Percentiles rank a stretch among this genome's conserved stretches.
These are phyloP conservation scores for Begonia peltatifolia DNA, from an alignment of 306 rosid species.

Conservation along the genomic window DNA sequence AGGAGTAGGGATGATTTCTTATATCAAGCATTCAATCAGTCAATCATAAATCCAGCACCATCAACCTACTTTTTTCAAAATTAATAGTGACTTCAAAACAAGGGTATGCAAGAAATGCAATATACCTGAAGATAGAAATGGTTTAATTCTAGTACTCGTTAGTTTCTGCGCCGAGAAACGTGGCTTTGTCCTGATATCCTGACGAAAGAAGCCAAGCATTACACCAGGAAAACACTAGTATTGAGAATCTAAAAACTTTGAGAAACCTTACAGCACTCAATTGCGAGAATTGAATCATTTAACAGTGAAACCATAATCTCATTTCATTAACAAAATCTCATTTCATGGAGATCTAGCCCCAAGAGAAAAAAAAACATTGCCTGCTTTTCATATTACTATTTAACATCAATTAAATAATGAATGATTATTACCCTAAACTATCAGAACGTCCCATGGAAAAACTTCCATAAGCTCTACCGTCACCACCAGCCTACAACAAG, in stretches of 20 bases:
- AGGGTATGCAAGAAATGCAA: not conserved
- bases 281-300: no score
- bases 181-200: constrained; percentile 42
- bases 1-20: constrained; percentile 61
- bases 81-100: not conserved
- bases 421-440: constrained; percentile 55
- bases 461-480: constrained; percentile 77
- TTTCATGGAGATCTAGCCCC: no score
- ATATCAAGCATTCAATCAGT: constrained; percentile 8
- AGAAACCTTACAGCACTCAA: no score
- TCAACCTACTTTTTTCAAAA: no score
- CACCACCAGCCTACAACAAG: constrained; percentile 50
- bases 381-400: not conserved
- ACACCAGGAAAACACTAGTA: no score
- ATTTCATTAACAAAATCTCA: no score
- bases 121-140: constrained; percentile 28
- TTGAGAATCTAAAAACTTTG: no score
- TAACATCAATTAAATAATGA: not conserved
- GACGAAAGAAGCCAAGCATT: constrained; percentile 13
- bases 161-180: constrained; percentile 50
- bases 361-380: no score
- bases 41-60: not conserved
- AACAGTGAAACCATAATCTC: no score
- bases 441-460: constrained; percentile 61
- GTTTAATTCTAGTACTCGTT: constrained; percentile 27